Evolutionary conservation across 352 stramenopile genomes (phyloP).

Genomic region (Poterioochromonas sp.): DNA sequence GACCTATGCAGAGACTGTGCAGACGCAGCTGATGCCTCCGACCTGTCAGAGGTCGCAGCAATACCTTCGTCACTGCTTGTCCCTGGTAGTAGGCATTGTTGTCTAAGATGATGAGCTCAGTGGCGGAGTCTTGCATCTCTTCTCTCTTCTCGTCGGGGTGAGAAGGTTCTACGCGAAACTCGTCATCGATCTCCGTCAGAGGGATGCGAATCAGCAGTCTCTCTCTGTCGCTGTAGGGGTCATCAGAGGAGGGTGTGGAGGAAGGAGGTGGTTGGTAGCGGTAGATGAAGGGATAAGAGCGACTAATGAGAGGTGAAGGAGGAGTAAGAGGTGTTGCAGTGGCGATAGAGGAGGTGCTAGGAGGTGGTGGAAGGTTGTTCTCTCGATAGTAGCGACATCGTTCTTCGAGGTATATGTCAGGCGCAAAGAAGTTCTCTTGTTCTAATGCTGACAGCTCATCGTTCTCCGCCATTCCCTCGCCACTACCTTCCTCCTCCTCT

Average conservation of each 20-base stretch:
- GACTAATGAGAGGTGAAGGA: too few relatives aligned
- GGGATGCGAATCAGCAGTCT: neutral
- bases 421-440: too few relatives aligned
- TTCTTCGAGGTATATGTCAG: too few relatives aligned
- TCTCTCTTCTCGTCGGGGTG: neutral
- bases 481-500: neutral
- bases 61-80: constrained; percentile 65
- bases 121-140: neutral
- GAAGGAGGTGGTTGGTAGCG: neutral
- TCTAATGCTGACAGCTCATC: too few relatives aligned
- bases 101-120: neutral
- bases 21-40: constrained; percentile 68
- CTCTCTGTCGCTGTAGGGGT: neutral
- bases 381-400: too few relatives aligned
- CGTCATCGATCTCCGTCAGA: neutral
- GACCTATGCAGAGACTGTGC: constrained; percentile 45
- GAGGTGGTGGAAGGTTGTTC: too few relatives aligned
- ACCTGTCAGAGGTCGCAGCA: constrained; percentile 62
- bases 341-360: too few relatives aligned
- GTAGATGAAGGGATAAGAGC: too few relatives aligned
- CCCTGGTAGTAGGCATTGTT: constrained; percentile 29
- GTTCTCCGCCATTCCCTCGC: neutral
- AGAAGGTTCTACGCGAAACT: neutral
- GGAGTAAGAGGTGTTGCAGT: too few relatives aligned
- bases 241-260: neutral